A percentile compares a stretch with the other conserved stretches of the same genome.
Conservation (phyloP, 129 eudicot species). For the Erigeron canadensis region DNA sequence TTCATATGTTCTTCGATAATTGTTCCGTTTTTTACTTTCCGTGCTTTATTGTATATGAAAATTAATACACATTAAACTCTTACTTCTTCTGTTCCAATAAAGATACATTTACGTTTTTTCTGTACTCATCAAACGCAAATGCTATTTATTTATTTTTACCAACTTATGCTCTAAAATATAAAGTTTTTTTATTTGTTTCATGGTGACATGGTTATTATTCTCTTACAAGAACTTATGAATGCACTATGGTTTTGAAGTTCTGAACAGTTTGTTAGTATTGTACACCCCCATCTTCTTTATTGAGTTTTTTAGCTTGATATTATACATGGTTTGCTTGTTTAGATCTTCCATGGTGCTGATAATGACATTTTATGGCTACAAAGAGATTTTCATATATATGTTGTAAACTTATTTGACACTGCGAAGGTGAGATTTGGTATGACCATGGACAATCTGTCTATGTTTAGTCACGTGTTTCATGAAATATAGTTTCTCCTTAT, state of each 20-base stretch:
- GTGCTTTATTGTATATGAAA: neutral
- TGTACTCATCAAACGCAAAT: neutral
- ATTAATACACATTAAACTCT: conserved; percentile 3
- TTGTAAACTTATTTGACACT: conserved; percentile 86
- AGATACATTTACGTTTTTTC: neutral
- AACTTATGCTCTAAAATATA: neutral
- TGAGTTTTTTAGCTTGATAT: too few species aligned
- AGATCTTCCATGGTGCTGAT: conserved; percentile 98
- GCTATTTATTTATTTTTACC: neutral
- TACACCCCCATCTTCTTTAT: neutral
- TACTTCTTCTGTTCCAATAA: neutral
- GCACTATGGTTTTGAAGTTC: conserved; percentile 10
- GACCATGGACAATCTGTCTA: neutral
- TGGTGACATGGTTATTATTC: neutral
- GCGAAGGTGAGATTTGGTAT: conserved; percentile 62
- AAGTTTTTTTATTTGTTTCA: conserved; percentile 13
- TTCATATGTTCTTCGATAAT: conserved; percentile 7
- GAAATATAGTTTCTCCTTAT: conserved; percentile 1
- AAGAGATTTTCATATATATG: conserved; percentile 90
- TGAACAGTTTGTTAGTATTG: conserved; percentile 1
- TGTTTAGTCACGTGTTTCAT: neutral
- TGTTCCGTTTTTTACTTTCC: conserved; percentile 6
- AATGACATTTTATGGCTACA: conserved; percentile 96
- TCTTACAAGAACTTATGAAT: neutral
- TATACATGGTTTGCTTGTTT: conserved; percentile 18